A percentile compares a stretch with the other conserved stretches of the same genome.
These are phyloP conservation scores for Cytospora schulzeri DNA, from an alignment of 2,329 filamentous ascomycete species.

Conservation along the genomic window DNA sequence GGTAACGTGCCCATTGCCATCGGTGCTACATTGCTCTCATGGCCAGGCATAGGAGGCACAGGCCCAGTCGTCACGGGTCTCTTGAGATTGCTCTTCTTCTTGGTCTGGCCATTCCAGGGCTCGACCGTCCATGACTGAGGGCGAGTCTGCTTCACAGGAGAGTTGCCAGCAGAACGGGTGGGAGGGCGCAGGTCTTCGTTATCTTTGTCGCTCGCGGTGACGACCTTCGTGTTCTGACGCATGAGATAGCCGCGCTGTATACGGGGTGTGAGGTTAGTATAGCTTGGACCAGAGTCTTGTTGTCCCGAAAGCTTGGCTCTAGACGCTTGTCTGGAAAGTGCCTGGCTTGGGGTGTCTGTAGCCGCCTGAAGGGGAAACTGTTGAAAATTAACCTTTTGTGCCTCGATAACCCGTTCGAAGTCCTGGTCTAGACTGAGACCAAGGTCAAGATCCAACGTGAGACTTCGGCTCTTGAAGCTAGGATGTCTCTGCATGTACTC, in stretches of 20 bases:
- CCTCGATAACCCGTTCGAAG: constrained; percentile 92
- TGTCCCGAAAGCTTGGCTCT: constrained; percentile 28
- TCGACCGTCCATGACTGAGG: constrained; percentile 95
- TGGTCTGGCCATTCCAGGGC: constrained; percentile 85
- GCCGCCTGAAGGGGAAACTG: constrained; percentile 32
- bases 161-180: constrained; percentile 65
- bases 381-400: constrained; percentile 83
- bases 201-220: constrained; percentile 84
- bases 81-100: constrained; percentile 67
- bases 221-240: constrained; percentile 97
- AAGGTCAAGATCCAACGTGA: constrained; percentile 80
- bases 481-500: constrained; percentile 62
- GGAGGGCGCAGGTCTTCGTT: constrained; percentile 53
- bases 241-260: constrained; percentile 97
- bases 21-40: constrained; percentile 74
- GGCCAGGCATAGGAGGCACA: constrained; percentile 82
- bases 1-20: constrained; percentile 66
- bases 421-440: constrained; percentile 87
- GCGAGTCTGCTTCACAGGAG: constrained; percentile 73
- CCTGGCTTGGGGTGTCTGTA: constrained; percentile 21
- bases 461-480: constrained; percentile 79
- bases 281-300: constrained; percentile 29
- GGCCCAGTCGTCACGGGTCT: constrained; percentile 59
- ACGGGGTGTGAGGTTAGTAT: constrained; percentile 62
- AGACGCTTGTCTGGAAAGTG: constrained; percentile 50